phyloP scores from a whole-genome alignment of 176 grass and related monocot genomes.

The Oryza glumipatula region DNA sequence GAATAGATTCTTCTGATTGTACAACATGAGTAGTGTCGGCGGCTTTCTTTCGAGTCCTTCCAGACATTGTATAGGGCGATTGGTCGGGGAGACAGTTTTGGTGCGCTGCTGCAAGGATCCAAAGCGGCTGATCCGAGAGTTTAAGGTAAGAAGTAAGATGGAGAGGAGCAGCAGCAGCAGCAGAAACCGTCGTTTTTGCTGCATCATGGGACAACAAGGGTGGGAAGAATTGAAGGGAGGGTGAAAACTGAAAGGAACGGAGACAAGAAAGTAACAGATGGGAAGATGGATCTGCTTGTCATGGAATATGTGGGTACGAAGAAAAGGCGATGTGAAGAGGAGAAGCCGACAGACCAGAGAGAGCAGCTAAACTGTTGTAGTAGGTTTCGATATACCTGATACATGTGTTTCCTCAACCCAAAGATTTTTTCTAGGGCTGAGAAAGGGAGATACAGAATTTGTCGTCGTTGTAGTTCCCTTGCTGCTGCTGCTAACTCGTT shows the following conservation, averaged over 20 bases:
- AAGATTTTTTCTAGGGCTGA: constrained; percentile 20
- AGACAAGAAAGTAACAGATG: constrained; percentile 25
- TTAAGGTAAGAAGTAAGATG: neutral
- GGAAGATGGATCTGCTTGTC: constrained; percentile 24
- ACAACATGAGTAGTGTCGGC: constrained; percentile 23
- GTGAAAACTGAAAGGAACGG: neutral
- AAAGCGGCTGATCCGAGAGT: neutral
- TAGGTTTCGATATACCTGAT: constrained; percentile 5
- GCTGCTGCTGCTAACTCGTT: neutral
- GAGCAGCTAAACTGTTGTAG: constrained; percentile 26
- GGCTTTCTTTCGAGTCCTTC: constrained; percentile 25
- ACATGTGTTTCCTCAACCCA: constrained; percentile 23
- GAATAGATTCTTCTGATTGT: constrained; percentile 49
- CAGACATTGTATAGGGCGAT: constrained; percentile 53
- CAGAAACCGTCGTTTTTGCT: constrained; percentile 3
- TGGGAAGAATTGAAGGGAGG: neutral
- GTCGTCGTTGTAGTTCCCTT: neutral
- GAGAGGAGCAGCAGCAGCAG: neutral
- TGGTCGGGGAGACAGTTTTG: constrained; percentile 5
- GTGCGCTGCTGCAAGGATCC: neutral
- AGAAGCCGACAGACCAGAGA: neutral
- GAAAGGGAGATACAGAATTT: constrained; percentile 16
- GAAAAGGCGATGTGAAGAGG: neutral
- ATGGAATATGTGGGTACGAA: neutral
- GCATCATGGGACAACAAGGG: neutral